These are phyloP conservation scores for Schizochytrium sp. DNA, from an alignment of 108 stramenopile species.

Conservation along the genomic window DNA sequence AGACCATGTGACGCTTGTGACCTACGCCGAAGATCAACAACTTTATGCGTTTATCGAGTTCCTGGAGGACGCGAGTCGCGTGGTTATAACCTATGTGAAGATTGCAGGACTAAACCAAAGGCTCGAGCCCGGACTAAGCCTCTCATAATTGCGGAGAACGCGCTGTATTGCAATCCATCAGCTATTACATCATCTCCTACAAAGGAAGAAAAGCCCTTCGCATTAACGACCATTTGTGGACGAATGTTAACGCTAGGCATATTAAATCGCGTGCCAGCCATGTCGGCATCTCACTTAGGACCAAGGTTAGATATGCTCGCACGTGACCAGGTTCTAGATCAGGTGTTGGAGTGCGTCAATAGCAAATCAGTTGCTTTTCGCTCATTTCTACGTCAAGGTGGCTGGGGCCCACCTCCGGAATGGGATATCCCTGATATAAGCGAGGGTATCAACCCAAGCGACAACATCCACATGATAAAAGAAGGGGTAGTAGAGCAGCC, in stretches of 20 bases:
- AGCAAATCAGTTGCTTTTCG: neutral
- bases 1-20: conserved; percentile 16
- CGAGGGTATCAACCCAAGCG: neutral
- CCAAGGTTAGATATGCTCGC: neutral
- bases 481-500: neutral
- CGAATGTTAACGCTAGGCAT: neutral
- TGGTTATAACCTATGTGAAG: conserved; percentile 32
- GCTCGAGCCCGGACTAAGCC: neutral
- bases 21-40: neutral
- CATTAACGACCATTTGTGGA: neutral
- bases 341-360: neutral
- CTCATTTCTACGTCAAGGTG: neutral
- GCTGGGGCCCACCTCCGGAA: neutral
- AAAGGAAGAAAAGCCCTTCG: neutral
- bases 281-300: neutral
- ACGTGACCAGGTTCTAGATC: neutral
- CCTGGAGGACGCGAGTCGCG: neutral
- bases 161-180: neutral
- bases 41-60: neutral
- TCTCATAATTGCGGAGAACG: neutral
- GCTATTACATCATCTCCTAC: too few species aligned
- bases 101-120: neutral
- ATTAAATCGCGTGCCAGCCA: neutral
- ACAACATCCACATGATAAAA: neutral
- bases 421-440: neutral